Evolutionary conservation across 1,284 basidiomycete genomes (phyloP), one percentile per base, ranked within the genome.

Genomic region (Apiotrichum sp.): DNA sequence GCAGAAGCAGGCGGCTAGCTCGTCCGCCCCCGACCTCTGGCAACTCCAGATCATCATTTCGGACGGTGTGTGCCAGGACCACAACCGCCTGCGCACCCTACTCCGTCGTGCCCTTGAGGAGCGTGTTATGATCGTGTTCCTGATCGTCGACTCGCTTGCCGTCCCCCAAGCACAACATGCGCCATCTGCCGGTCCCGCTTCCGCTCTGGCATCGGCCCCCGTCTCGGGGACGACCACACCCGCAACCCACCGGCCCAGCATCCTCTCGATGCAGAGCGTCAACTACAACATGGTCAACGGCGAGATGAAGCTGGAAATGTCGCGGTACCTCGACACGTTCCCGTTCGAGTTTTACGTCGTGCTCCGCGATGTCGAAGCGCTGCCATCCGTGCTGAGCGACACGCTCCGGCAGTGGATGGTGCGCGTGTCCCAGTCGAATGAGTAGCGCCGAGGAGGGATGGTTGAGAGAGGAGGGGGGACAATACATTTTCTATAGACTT

Each of bases 331-430:
- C 65, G 93, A 98, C 71, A 88, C 90, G 3, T 98, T 99, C 83
- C 96, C 96, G 0, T 98, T 98, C 78, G 92, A 97, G 77, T 96
- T 96, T 74, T 98, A 93, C 66, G 88, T 98, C 50, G 88, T 99
- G 14, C 78, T 99, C 46, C 81, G 92, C 58, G 85, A 89, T 66
- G 91, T 96, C 41, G 92, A 96, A 73, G 85, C 91, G 4, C 78
- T 99, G 44, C 96, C 96, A 0, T 88, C 92, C 54, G 90, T 98
- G 11, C 78, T 99, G 60, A 82, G 89, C n/a, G 85, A 87, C 44
- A 97, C 93, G 2, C 78, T 98, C 57, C 86, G 91, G 65, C 93
- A 98, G 73, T 99, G 76, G 76, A 74, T 77, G 68, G 65, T 71
- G 32, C 58, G 76, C 32, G 74, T 77, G 1, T 67, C 68, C 6